Conservation (phyloP, 2,329 filamentous ascomycete species). For the Colletotrichum sp. region DNA sequence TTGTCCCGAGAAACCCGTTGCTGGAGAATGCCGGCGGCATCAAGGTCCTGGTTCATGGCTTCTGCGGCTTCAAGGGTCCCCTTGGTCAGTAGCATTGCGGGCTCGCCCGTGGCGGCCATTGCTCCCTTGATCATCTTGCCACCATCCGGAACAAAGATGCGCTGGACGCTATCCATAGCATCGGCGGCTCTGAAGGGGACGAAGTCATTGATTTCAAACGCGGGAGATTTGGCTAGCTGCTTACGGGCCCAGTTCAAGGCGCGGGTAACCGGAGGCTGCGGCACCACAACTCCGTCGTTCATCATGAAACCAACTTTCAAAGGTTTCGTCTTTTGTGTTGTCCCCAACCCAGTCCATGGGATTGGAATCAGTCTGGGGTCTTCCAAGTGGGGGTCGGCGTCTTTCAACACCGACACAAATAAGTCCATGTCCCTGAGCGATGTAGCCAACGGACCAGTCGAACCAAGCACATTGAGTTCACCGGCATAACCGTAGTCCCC, state of each 20-base stretch:
- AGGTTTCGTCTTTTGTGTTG: not conserved
- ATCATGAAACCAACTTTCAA: conserved; percentile 49
- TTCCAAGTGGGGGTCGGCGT: conserved; percentile 27
- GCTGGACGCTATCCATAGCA: conserved; percentile 34
- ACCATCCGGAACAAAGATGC: conserved; percentile 53
- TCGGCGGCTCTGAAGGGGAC: conserved; percentile 32
- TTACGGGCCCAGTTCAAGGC: conserved; percentile 37
- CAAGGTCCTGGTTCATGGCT: conserved; percentile 20
- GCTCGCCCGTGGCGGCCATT: conserved; percentile 44
- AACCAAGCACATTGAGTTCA: conserved; percentile 38
- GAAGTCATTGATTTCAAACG: conserved; percentile 36
- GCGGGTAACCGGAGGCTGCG: conserved; percentile 40
- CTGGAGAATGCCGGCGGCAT: conserved; percentile 23
- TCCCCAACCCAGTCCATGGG: conserved; percentile 31
- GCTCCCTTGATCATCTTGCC: conserved; percentile 33
- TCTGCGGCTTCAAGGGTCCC: conserved; percentile 39
- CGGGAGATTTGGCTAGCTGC: conserved; percentile 18
- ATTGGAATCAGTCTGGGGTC: conserved; percentile 33
- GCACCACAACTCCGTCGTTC: conserved; percentile 38
- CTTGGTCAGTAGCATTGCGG: conserved; percentile 46
- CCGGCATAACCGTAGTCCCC: conserved; percentile 24
- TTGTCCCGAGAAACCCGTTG: conserved; percentile 31
- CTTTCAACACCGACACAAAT: conserved; percentile 31
- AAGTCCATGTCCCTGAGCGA: conserved; percentile 38
- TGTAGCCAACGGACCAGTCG: conserved; percentile 36